Percentiles rank a stretch among this genome's conserved stretches.
Conservation (phyloP, 768 basidiomycete genomes). For the Calocera viscosa region DNA sequence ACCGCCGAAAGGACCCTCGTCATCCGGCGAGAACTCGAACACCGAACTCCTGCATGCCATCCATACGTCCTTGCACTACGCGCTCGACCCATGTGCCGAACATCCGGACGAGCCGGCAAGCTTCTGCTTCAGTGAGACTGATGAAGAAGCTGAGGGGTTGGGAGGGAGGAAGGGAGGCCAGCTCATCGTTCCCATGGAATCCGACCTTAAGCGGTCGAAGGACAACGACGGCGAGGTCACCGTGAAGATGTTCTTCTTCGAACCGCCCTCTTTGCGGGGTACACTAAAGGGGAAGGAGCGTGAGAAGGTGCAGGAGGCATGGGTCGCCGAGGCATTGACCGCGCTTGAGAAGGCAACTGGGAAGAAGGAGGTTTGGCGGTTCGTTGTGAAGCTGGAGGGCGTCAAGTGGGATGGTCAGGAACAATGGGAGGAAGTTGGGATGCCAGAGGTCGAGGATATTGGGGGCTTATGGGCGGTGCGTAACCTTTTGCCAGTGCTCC, state of each 20-base stretch:
- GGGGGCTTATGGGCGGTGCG: slow-evolving; percentile 14
- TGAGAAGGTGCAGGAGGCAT: slow-evolving; percentile 1
- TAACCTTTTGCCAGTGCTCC: not conserved
- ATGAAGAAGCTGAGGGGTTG: not conserved
- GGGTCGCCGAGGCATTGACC: slow-evolving; percentile 14
- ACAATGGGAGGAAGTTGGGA: slow-evolving; percentile 9
- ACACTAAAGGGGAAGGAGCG: slow-evolving; percentile 6
- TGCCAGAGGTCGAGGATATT: slow-evolving; percentile 11
- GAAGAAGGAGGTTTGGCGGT: slow-evolving; percentile 11
- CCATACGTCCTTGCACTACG: slow-evolving; percentile 14
- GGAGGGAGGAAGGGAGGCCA: not conserved
- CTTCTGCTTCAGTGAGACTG: not conserved
- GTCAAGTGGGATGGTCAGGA: slow-evolving; percentile 14
- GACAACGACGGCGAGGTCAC: slow-evolving; percentile 12
- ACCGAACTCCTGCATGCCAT: slow-evolving; percentile 15
- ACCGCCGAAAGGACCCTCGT: slow-evolving; percentile 12
- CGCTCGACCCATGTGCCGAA: slow-evolving; percentile 16
- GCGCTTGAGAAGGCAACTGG: slow-evolving; percentile 14
- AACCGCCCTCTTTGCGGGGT: slow-evolving; percentile 1
- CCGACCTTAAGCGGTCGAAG: slow-evolving; percentile 9
- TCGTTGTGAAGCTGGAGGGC: slow-evolving; percentile 13
- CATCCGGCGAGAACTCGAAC: slow-evolving; percentile 3
- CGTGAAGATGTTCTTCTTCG: slow-evolving; percentile 15
- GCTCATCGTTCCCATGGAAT: slow-evolving; percentile 10
- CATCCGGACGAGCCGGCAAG: not conserved